phyloP scores from a whole-genome alignment of 2,329 filamentous ascomycete genomes.

The Exophiala xenobiotica region DNA sequence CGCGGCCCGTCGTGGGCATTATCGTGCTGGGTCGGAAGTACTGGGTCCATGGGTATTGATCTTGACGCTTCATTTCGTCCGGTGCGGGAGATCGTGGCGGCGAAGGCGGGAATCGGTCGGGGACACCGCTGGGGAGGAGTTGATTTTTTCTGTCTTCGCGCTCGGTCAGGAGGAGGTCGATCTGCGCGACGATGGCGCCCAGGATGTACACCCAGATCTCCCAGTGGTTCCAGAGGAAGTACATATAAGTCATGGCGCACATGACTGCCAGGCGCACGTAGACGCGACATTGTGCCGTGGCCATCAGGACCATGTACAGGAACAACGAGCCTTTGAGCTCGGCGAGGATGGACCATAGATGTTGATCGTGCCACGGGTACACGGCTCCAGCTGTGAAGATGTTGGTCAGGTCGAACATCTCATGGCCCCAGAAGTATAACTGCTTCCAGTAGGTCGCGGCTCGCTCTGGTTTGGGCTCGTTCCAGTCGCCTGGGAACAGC shows the following conservation, averaged over 20 bases:
- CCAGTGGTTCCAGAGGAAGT: constrained; percentile 46
- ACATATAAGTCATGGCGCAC: constrained; percentile 39
- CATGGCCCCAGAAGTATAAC: constrained; percentile 38
- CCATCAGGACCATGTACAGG: constrained; percentile 44
- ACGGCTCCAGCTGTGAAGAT: constrained; percentile 26
- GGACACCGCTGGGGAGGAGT: not conserved
- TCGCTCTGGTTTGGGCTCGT: constrained; percentile 44
- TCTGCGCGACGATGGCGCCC: constrained; percentile 45
- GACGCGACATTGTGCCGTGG: constrained; percentile 39
- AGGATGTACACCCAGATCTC: constrained; percentile 45
- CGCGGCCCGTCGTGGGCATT: not conserved
- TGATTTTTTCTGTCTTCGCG: constrained; percentile 35
- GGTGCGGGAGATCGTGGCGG: constrained; percentile 21
- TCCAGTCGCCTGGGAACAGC: constrained; percentile 29
- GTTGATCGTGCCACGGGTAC: constrained; percentile 44
- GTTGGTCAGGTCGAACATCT: constrained; percentile 30
- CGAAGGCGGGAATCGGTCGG: constrained; percentile 17
- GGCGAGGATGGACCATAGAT: constrained; percentile 50
- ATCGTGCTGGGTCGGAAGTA: not conserved
- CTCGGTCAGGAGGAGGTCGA: constrained; percentile 39
- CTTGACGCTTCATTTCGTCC: constrained; percentile 19
- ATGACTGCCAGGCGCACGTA: constrained; percentile 38
- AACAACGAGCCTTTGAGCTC: constrained; percentile 48
- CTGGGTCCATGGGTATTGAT: not conserved
- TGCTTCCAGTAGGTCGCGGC: constrained; percentile 37